These are phyloP conservation scores for Trichosporon faecale DNA, from an alignment of 1,284 basidiomycete genomes.

Conservation along the genomic window DNA sequence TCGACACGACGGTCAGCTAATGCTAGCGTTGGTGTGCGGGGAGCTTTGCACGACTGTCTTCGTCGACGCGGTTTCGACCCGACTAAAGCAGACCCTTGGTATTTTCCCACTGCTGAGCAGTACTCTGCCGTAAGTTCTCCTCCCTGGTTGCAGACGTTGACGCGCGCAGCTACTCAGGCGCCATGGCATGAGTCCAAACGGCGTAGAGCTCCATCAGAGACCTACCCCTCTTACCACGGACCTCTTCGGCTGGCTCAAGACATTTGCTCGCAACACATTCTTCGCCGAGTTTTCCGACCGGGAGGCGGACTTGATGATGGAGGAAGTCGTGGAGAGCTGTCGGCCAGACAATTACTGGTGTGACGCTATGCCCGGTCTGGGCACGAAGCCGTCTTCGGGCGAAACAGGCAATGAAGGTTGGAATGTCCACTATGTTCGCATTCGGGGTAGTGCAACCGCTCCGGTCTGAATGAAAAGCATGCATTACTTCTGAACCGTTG, in stretches of 20 bases:
- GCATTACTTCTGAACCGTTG: background rate
- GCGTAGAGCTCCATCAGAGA: constrained; percentile 64
- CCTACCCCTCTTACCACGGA: constrained; percentile 63
- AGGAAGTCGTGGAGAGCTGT: constrained; percentile 63
- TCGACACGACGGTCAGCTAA: background rate
- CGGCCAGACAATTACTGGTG: constrained; percentile 58
- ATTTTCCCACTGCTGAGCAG: constrained; percentile 68
- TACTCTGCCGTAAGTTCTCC: constrained; percentile 58
- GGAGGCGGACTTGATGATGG: constrained; percentile 62
- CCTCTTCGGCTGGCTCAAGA: constrained; percentile 65
- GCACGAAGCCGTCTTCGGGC: constrained; percentile 9
- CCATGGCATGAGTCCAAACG: constrained; percentile 59
- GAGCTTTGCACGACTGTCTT: constrained; percentile 61
- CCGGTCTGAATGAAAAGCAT: background rate
- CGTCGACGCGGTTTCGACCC: constrained; percentile 62
- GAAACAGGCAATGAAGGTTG: background rate
- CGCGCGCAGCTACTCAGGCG: constrained; percentile 58
- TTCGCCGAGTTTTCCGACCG: constrained; percentile 57
- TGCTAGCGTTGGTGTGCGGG: constrained; percentile 57
- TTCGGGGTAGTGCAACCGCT: background rate
- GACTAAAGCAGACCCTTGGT: constrained; percentile 69
- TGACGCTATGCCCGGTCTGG: constrained; percentile 31
- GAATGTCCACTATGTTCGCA: background rate
- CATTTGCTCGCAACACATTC: constrained; percentile 64
- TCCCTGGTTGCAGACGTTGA: background rate